Evolutionary conservation across 345 rosid species (phyloP).

Genomic region (Arabis hirsuta): DNA sequence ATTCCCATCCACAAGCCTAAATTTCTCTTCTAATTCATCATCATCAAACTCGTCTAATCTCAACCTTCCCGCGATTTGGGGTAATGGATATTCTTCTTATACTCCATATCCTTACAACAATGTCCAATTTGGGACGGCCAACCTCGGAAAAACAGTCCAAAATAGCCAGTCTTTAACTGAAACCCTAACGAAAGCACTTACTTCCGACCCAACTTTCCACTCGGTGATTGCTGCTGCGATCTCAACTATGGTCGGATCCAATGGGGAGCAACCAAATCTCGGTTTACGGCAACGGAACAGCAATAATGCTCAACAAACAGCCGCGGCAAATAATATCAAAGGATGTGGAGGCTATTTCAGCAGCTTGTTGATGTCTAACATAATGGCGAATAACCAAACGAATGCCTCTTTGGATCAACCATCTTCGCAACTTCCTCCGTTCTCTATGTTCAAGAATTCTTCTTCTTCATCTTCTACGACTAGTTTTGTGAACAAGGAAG

Average conservation of each 20-base stretch:
- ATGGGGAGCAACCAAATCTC: conserved; percentile 34
- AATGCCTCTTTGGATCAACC: conserved; percentile 36
- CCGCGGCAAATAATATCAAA: conserved; percentile 45
- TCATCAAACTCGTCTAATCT: conserved; percentile 45
- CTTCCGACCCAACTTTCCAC: conserved; percentile 69
- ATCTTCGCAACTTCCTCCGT: conserved; percentile 43
- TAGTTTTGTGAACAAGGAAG: conserved; percentile 46
- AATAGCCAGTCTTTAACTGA: conserved; percentile 62
- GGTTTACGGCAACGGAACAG: conserved; percentile 23
- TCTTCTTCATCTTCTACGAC: conserved; percentile 45
- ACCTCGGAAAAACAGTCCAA: conserved; percentile 46
- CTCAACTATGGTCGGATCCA: conserved; percentile 66
- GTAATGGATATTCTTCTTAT: conserved; percentile 48
- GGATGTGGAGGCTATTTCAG: conserved; percentile 57
- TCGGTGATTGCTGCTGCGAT: conserved; percentile 73
- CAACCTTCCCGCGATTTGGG: conserved; percentile 55
- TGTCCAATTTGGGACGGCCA: conserved; percentile 37
- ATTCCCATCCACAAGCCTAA: conserved; percentile 60
- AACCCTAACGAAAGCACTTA: conserved; percentile 64
- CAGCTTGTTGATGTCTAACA: conserved; percentile 53
- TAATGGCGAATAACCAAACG: conserved; percentile 42
- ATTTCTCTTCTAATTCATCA: conserved; percentile 54
- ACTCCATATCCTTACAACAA: conserved; percentile 43
- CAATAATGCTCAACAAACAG: conserved; percentile 38
- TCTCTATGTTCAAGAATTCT: conserved; percentile 54